Evolutionary conservation across 179 eudicot genomes (phyloP).

Genomic region (Heliamphora ciliata): DNA sequence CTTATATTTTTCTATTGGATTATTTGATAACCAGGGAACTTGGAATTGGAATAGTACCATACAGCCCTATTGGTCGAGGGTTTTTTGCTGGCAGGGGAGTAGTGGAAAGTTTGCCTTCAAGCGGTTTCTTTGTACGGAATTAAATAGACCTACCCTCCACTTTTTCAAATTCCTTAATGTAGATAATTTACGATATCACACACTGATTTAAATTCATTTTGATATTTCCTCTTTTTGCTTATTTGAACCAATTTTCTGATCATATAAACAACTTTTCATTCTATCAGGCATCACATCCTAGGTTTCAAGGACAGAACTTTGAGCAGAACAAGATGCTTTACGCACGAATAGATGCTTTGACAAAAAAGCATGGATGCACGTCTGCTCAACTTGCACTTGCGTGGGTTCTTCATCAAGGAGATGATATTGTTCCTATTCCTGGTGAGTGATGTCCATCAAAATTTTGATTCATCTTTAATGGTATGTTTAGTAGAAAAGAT

Average conservation of each 20-base stretch:
- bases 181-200: neutral
- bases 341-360: conserved; percentile 9
- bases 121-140: conserved; percentile 15
- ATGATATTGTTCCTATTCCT: conserved; percentile 35
- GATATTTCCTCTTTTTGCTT: neutral
- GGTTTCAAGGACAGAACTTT: conserved; percentile 19
- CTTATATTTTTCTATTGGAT: neutral
- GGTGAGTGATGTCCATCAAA: conserved; percentile 15
- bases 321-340: conserved; percentile 24
- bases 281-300: conserved; percentile 1
- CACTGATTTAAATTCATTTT: neutral
- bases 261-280: neutral
- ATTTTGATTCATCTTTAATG: too few species aligned
- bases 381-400: conserved; percentile 43
- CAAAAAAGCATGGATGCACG: conserved; percentile 30
- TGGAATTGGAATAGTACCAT: conserved; percentile 46
- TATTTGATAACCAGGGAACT: conserved; percentile 26
- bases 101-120: conserved; percentile 25
- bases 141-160: neutral
- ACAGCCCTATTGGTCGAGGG: conserved; percentile 38
- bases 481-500: too few species aligned
- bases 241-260: neutral
- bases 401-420: conserved; percentile 41
- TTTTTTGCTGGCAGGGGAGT: conserved; percentile 34
- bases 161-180: neutral